Evolutionary conservation across 1,284 basidiomycete species (phyloP), one percentile per base, ranked within the genome.

Genomic region (Anthracocystis setariae): DNA sequence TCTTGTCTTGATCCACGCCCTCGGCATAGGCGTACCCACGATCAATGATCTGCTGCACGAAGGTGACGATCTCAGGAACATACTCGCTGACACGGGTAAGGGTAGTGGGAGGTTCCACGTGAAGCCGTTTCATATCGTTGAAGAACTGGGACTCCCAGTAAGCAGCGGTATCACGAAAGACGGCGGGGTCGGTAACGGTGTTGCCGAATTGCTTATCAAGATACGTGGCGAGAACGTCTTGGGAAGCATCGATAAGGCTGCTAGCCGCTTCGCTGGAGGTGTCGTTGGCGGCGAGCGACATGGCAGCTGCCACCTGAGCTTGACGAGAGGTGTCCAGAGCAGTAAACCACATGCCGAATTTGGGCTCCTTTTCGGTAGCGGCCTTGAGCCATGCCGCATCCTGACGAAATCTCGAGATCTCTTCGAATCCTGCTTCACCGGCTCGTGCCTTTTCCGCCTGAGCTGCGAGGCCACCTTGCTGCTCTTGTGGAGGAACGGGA

Each of bases 41-140:
- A 59, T 88, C 85, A 69, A 96, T 86, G 80, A 98, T 94, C 45
- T 88, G 86, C 81, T 94, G 87, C 20, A 98, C 91, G 81, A 95
- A 99, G 1, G 87, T 84, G 51, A 94, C 92, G 72, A 98, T 93
- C 84, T 98, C 94, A 8, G 94, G 92, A 13, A 99, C 91, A 84
- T 94, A 99, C 84, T 98, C 96, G 17, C 93, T 95, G 15, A 98
- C 96, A 38, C 96, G 90, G 3, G 96, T 98, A 55, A 98, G 85
- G 1, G 89, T 93, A 82, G 94, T 93, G 17, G 96, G 94, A 32
- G 90, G 89, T 59, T 91, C 89, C 49, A 98, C 92, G 66, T 88
- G 89, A 25, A 99, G 87, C 15, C 90, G 89, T 29, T 86, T 86
- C 96, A 99, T 99, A 82, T 98, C 94, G 43, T 90, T 86, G 85